Conservation (phyloP, 176 grass and related monocot genomes). For the Stipa capillata region DNA sequence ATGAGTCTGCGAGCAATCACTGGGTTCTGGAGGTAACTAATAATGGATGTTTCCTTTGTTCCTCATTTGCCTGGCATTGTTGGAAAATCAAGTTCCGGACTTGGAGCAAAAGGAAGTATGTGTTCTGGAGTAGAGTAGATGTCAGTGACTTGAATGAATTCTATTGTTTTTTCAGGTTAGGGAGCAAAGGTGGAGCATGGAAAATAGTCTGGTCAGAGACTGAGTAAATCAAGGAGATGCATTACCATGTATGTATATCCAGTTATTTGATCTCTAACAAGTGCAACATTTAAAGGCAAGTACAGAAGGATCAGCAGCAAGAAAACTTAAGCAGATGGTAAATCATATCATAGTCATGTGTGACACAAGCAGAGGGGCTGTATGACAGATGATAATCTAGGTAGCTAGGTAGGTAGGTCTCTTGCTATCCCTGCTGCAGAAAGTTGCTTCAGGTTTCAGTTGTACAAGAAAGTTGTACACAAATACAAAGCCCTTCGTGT, state of each 20-base stretch:
- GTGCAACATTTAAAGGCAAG: background rate
- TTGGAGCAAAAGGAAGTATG: background rate
- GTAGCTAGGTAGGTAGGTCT: background rate
- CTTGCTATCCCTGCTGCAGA: background rate
- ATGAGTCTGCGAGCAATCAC: conserved; percentile 73
- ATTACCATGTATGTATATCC: background rate
- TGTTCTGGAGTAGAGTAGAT: background rate
- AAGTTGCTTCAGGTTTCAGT: no score
- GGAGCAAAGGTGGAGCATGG: conserved; percentile 58
- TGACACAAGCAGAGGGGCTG: background rate
- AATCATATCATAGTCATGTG: background rate
- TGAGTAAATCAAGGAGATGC: background rate
- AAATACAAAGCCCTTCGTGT: background rate
- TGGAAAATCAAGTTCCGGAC: background rate
- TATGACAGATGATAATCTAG: background rate
- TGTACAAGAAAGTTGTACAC: background rate
- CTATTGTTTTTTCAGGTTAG: conserved; percentile 38
- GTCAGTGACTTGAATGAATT: background rate
- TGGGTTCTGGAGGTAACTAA: conserved; percentile 77
- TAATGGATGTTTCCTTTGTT: background rate
- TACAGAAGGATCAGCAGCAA: background rate
- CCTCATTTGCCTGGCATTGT: background rate
- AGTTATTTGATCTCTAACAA: background rate
- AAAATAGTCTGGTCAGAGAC: conserved; percentile 31
- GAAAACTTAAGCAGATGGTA: background rate